Base-by-base conservation (phyloP, 106 monocot species). In the Dendrobium chrysotoxum region DNA sequence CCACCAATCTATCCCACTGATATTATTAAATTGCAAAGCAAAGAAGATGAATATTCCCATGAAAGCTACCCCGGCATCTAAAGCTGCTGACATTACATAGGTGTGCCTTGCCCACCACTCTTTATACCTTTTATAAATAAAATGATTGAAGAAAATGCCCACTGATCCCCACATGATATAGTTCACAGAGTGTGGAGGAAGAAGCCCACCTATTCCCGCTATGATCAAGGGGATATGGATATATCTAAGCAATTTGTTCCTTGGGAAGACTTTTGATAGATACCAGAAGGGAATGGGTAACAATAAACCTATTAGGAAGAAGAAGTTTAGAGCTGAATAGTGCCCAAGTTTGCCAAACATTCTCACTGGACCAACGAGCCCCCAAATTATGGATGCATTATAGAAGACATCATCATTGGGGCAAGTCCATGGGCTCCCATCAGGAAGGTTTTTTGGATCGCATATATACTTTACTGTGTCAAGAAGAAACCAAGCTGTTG, bases 371-470 rank as follows among this genome's bases (percentile, higher is more conserved):
- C 94, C 94, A 2, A 97, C 85, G 39, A 96, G 89, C 0, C 92
- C 96, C 94, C 96, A 97, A 64, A 97, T 97, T 40, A 97, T 86
- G 20, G 96, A 94, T 1, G 94, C 90, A 46, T 89, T 89, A 80
- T 87, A 97, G 77, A 85, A 85, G 31, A 90, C 90, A 17, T 75
- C 71, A 79, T 97, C 73, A 67, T 86, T 47, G 0, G 96, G 96
- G 79, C 96, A 97, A 2, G 96, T 97, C 96, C 96, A 97, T 0
- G 93, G 96, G 71, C 96, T 97, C 4, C 80, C 87, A 4, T 68
- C 72, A 2, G 92, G 92, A 10, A 92, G 83, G 12, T 64, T 75
- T 30, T 89, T 85, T 2, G 78, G 28, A 71, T 94, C 88, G 80
- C 96, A 97, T 41, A 97, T 97, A 80, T 90, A 41, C 50, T 87